A percentile compares a stretch with the other conserved stretches of the same genome.
These are phyloP conservation scores for Austropuccinia psidii DNA, from an alignment of 1,284 basidiomycete genomes.

Conservation along the genomic window DNA sequence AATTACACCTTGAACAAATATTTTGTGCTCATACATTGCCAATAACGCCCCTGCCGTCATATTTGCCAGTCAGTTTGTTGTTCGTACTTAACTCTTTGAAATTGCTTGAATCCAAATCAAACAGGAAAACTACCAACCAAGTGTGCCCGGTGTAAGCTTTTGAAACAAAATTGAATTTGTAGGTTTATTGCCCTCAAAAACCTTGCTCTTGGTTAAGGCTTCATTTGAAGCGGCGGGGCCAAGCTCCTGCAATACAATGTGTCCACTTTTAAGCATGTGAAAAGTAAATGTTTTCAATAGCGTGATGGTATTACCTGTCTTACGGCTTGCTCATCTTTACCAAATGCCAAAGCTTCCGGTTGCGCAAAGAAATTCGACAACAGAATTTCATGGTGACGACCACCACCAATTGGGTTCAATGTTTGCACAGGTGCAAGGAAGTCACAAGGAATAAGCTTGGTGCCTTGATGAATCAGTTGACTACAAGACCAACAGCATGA, in stretches of 20 bases:
- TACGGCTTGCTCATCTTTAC: conserved; percentile 88
- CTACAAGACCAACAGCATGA: background rate
- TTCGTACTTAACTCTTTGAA: too few species aligned
- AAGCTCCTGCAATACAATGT: conserved; percentile 58
- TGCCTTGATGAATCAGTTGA: conserved; percentile 44
- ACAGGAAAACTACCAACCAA: conserved; percentile 54
- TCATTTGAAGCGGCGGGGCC: conserved; percentile 63
- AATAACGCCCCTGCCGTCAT: conserved; percentile 57
- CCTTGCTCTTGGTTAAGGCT: conserved; percentile 87
- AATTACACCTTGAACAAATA: conserved; percentile 90
- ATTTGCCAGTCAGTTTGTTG: background rate
- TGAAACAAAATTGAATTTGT: conserved; percentile 97
- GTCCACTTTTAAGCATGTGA: too few species aligned
- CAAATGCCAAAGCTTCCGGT: conserved; percentile 91
- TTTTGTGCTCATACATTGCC: conserved; percentile 97
- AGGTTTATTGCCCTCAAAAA: conserved; percentile 94
- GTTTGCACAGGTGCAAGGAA: conserved; percentile 91
- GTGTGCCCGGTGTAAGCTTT: conserved; percentile 75
- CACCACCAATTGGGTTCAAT: conserved; percentile 71
- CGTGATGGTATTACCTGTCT: conserved; percentile 43
- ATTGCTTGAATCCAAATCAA: background rate
- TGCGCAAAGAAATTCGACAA: conserved; percentile 98
- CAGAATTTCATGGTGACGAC: conserved; percentile 86
- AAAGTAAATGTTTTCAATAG: too few species aligned
- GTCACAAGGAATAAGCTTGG: conserved; percentile 53